Percentiles rank a stretch among this genome's conserved stretches.
Evolutionary conservation across 257 asterid species (phyloP).

Genomic region (Ligustrum vulgare): DNA sequence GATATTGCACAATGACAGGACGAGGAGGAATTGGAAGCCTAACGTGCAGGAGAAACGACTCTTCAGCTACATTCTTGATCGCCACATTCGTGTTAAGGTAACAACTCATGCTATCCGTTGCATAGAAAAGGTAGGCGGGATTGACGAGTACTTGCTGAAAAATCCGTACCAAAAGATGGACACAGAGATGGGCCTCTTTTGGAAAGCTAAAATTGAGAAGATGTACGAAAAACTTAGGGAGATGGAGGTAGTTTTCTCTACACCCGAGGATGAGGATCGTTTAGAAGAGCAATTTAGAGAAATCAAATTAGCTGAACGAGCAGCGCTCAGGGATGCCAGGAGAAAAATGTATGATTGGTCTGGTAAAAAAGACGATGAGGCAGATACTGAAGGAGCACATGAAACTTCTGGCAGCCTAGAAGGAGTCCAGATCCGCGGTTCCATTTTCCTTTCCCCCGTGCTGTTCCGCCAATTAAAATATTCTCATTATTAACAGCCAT

Average conservation of each 20-base stretch:
- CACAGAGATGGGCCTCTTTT: conserved; percentile 77
- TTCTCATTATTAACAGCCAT: no score
- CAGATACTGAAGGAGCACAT: conserved; percentile 24
- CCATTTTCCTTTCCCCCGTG: no score
- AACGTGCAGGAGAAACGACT: conserved; percentile 87
- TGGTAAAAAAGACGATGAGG: conserved; percentile 44
- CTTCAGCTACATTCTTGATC: conserved; percentile 84
- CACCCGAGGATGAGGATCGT: conserved; percentile 75
- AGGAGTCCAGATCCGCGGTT: no score
- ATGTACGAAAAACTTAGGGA: conserved; percentile 84
- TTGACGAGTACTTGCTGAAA: conserved; percentile 90
- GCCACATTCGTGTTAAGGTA: conserved; percentile 77
- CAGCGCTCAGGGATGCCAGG: conserved; percentile 67
- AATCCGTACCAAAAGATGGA: conserved; percentile 91
- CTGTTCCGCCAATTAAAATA: no score
- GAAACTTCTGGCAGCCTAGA: conserved; percentile 23
- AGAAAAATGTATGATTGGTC: conserved; percentile 66
- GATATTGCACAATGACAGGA: conserved; percentile 39
- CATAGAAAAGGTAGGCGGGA: conserved; percentile 97
- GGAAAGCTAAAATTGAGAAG: conserved; percentile 89
- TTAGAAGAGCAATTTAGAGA: conserved; percentile 57
- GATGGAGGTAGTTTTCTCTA: conserved; percentile 82
- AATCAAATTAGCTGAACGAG: conserved; percentile 53
- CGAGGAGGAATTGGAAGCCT: conserved; percentile 87
- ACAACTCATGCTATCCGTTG: conserved; percentile 91